Evolutionary conservation across 1,284 basidiomycete species (phyloP).

Genomic region (Austroboletus novae-zelandiae): DNA sequence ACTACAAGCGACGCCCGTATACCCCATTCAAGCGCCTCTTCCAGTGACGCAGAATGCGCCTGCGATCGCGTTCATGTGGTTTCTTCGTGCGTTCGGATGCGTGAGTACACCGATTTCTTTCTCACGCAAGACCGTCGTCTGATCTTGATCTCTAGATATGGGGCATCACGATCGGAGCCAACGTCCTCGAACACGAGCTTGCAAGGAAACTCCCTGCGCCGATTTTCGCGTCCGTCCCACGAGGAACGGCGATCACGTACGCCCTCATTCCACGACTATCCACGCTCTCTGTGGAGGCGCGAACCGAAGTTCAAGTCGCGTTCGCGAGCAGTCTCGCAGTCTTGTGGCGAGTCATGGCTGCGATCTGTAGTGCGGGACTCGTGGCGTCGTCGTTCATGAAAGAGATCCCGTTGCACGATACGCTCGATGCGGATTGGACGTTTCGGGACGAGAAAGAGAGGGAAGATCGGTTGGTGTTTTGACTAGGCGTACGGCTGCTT

Average conservation of each 20-base stretch:
- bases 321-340: constrained; percentile 10
- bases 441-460: neutral
- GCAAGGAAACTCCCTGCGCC: constrained; percentile 18
- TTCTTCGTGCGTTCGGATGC: constrained; percentile 29
- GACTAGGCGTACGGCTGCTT: neutral
- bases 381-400: constrained; percentile 6
- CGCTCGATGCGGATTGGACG: constrained; percentile 6
- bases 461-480: neutral
- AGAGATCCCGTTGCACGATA: neutral
- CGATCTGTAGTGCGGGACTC: constrained; percentile 1
- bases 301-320: constrained; percentile 3
- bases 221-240: constrained; percentile 13
- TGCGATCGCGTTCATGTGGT: constrained; percentile 33
- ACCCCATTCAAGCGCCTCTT: constrained; percentile 36
- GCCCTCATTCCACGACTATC: constrained; percentile 10
- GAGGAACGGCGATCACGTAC: constrained; percentile 7
- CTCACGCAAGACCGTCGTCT: too few species aligned
- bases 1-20: constrained; percentile 5
- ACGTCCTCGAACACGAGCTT: constrained; percentile 34
- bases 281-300: neutral
- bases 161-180: constrained; percentile 32
- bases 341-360: constrained; percentile 7
- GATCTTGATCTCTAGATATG: constrained; percentile 22
- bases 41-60: constrained; percentile 30
- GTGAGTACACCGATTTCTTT: neutral